Base-by-base conservation (phyloP, 805 yeast species). In the Teunomyces lycoperdinae region DNA sequence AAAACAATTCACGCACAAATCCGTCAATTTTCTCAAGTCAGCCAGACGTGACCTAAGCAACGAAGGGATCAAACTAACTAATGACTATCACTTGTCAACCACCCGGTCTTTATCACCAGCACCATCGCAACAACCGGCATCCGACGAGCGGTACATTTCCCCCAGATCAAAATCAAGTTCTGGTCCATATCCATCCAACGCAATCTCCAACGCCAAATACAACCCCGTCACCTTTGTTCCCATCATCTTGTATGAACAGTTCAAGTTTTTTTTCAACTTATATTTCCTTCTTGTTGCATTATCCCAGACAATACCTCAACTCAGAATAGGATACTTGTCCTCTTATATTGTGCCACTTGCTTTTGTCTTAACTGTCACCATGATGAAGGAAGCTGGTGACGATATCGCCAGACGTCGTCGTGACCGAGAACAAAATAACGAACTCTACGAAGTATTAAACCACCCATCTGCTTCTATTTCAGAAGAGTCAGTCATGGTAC, bases 381-480 rank as follows among this genome's bases (percentile, higher is more conserved):
- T 95, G 96, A 72, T 85, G 56, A 94, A 94, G 64, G 99, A 94
- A 64, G 98, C 97, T 0, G 76, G 87, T 56, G 99, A 94, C 68
- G 99, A 94, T 67, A 78, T 92, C 8, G 87, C 85, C 49, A 82
- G 99, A 62, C 78, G 98, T 44, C 78, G 94, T 52, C 79, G 99
- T 53, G 99, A 94, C 64, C 74, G 73, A 40, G 98, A 91, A 57
- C 89, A 95, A 43, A 94, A 94, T 60, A 80, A 80, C 58, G 97
- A 94, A 66, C 64, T 75, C 4, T 94, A 84, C 62, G 91, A 87
- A 56, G 89, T 89, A 2, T 58, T 87, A 33, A 71, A 65, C 52
- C 50, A 72, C 13, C 41, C 51, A 5, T 26, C 49, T 11, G 5
- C 34, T 5, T 40, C 43, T 10, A n/a, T 40, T 5, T 52, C 63